Conservation (phyloP, 129 eudicot species). For the Escallonia rubra region DNA sequence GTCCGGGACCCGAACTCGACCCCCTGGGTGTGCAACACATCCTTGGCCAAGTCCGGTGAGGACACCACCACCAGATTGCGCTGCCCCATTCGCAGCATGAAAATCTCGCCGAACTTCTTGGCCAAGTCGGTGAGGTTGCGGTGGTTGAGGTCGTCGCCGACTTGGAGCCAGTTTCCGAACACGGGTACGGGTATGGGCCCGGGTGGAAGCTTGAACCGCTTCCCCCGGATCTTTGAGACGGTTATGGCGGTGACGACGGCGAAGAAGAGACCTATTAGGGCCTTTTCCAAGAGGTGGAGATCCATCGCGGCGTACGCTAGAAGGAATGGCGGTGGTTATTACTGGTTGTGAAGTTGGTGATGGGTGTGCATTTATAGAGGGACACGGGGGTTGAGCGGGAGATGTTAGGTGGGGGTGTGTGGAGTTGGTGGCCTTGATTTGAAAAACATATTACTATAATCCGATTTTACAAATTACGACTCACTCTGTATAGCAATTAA, state of each 20-base stretch:
- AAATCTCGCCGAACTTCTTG: slow-evolving; percentile 58
- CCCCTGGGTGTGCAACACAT: slow-evolving; percentile 61
- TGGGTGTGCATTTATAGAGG: slow-evolving; percentile 11
- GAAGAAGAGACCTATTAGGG: slow-evolving; percentile 51
- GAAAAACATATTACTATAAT: too few species aligned
- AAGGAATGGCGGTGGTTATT: neutral
- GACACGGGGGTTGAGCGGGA: slow-evolving; percentile 2
- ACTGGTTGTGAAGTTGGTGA: neutral
- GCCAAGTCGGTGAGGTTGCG: slow-evolving; percentile 59
- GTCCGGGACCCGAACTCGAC: slow-evolving; percentile 92
- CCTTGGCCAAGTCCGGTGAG: slow-evolving; percentile 42
- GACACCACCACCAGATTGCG: slow-evolving; percentile 44
- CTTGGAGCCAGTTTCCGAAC: slow-evolving; percentile 95
- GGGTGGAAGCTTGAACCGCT: slow-evolving; percentile 68
- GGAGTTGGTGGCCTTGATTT: neutral
- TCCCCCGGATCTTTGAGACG: slow-evolving; percentile 66
- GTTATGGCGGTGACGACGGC: slow-evolving; percentile 49
- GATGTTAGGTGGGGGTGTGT: neutral
- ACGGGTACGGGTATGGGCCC: slow-evolving; percentile 81
- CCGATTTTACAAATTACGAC: too few species aligned
- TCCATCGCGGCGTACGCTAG: slow-evolving; percentile 38
- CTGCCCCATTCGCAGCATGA: slow-evolving; percentile 75
- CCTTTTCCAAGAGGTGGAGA: slow-evolving; percentile 59
- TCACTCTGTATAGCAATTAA: too few species aligned
- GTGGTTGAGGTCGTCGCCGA: slow-evolving; percentile 87